Evolutionary conservation across 1,284 basidiomycete species (phyloP).

Genomic region (Rhodotorula sp.): DNA sequence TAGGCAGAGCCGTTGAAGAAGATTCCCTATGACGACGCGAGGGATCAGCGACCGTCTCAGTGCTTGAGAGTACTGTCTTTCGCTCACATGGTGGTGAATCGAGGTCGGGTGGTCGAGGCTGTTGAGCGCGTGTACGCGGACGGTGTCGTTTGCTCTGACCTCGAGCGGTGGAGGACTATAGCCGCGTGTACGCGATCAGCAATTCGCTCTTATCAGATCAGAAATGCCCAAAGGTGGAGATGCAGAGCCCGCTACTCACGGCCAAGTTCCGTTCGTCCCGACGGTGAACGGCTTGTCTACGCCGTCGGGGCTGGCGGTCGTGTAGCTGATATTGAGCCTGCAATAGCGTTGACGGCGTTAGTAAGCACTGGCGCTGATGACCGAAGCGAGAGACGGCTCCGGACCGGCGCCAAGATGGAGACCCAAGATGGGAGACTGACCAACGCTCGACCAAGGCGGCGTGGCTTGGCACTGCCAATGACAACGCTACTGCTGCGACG

Average conservation of each 20-base stretch:
- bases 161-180: conserved; percentile 62
- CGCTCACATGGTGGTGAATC: conserved; percentile 71
- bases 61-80: conserved; percentile 54
- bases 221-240: conserved; percentile 8
- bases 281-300: conserved; percentile 65
- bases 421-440: neutral
- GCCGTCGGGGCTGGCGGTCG: conserved; percentile 71
- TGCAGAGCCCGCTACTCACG: conserved; percentile 57
- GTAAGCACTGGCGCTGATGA: neutral
- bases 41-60: neutral
- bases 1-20: conserved; percentile 56
- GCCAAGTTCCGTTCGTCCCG: conserved; percentile 87
- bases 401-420: neutral
- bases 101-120: conserved; percentile 63
- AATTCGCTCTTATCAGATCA: neutral
- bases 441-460: conserved; percentile 20
- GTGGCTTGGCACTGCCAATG: neutral
- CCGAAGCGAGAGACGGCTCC: neutral
- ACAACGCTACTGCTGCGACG: neutral
- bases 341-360: neutral
- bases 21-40: neutral
- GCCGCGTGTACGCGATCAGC: neutral
- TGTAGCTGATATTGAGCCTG: conserved; percentile 52
- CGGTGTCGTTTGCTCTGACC: conserved; percentile 67
- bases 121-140: conserved; percentile 72